Percentiles rank a stretch among this genome's conserved stretches.
These are phyloP conservation scores for Glebionis coronaria DNA, from an alignment of 129 eudicot genomes.

Conservation along the genomic window DNA sequence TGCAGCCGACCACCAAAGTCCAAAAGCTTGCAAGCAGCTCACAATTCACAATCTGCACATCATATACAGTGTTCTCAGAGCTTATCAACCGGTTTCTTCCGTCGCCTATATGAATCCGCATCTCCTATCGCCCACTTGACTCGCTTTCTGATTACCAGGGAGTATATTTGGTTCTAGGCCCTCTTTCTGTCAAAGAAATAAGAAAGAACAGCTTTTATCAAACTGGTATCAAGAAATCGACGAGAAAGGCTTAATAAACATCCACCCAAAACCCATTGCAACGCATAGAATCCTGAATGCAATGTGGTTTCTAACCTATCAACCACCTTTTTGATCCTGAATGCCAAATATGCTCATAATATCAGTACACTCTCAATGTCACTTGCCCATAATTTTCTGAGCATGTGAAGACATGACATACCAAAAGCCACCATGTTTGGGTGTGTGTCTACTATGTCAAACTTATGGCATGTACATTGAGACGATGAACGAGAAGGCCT, in stretches of 20 bases:
- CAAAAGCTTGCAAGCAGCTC: constrained; percentile 2
- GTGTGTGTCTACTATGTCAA: not conserved
- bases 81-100: not conserved
- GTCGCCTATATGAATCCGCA: too few species aligned
- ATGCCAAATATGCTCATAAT: too few species aligned
- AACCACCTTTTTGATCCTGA: not conserved
- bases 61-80: not conserved
- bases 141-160: constrained; percentile 1
- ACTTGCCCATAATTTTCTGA: not conserved
- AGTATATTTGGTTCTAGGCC: too few species aligned
- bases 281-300: not conserved
- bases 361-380: too few species aligned
- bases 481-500: constrained; percentile 6
- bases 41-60: not conserved
- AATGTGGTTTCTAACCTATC: constrained; percentile 6
- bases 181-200: too few species aligned
- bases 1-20: not conserved
- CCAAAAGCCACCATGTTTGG: not conserved
- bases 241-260: not conserved
- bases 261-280: not conserved
- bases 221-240: too few species aligned
- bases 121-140: not conserved
- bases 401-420: not conserved
- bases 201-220: too few species aligned
- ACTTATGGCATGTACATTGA: not conserved